Conservation (phyloP, 306 rosid species). For the Lablab purpureus region DNA sequence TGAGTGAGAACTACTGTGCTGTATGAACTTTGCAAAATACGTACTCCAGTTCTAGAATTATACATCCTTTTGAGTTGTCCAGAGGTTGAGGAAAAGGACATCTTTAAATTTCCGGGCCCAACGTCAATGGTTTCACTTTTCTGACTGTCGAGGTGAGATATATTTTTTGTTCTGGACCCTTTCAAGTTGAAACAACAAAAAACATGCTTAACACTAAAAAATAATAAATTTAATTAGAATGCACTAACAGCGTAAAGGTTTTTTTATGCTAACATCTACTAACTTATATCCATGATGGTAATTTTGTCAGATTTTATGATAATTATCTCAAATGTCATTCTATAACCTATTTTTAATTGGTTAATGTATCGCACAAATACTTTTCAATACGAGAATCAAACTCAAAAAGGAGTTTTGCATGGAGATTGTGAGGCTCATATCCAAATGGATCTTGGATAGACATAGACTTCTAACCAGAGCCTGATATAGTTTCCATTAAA, state of each 20-base stretch:
- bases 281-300: background rate
- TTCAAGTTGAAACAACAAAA: conserved; percentile 44
- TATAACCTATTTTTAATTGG: background rate
- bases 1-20: background rate
- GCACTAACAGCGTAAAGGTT: background rate
- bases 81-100: conserved; percentile 77
- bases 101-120: conserved; percentile 84
- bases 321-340: background rate
- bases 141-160: conserved; percentile 38
- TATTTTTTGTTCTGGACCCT: conserved; percentile 50
- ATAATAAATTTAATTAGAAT: background rate
- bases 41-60: conserved; percentile 75
- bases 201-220: conserved; percentile 3
- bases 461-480: background rate
- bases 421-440: background rate
- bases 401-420: background rate
- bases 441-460: background rate
- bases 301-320: background rate
- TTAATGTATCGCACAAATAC: background rate
- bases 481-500: background rate
- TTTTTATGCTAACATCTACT: background rate
- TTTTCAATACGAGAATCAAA: background rate
- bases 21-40: conserved; percentile 45
- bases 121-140: conserved; percentile 57
- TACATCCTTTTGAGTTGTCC: conserved; percentile 83